phyloP scores from a whole-genome alignment of 441 rosid species.

The Flueggea neowawraea region DNA sequence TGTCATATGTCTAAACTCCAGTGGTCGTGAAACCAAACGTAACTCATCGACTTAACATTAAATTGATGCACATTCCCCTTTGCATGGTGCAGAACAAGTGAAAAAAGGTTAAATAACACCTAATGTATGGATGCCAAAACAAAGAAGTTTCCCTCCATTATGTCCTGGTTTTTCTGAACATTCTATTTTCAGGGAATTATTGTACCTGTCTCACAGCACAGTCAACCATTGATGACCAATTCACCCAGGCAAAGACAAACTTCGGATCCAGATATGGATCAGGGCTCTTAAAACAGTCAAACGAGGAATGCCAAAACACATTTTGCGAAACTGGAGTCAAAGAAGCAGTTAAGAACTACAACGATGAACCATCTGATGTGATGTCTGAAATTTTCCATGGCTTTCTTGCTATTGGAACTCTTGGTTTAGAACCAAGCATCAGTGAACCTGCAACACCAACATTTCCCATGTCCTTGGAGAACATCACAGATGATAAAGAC shows the following conservation, averaged over 20 bases:
- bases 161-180: slow-evolving; percentile 16
- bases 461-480: slow-evolving; percentile 48
- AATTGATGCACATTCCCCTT: slow-evolving; percentile 10
- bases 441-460: slow-evolving; percentile 70
- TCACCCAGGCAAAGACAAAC: slow-evolving; percentile 31
- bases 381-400: slow-evolving; percentile 69
- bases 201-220: slow-evolving; percentile 53
- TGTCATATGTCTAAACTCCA: too few relatives aligned
- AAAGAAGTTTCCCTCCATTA: slow-evolving; percentile 9
- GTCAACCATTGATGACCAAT: slow-evolving; percentile 44
- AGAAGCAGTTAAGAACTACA: slow-evolving; percentile 21
- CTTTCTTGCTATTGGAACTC: slow-evolving; percentile 85
- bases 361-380: slow-evolving; percentile 30
- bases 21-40: too few relatives aligned
- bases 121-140: slow-evolving; percentile 1
- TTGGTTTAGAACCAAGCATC: slow-evolving; percentile 52
- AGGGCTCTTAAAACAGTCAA: slow-evolving; percentile 25
- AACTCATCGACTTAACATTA: too few relatives aligned
- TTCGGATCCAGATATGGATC: slow-evolving; percentile 37
- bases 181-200: slow-evolving; percentile 52
- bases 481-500: slow-evolving; percentile 30
- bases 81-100: slow-evolving; percentile 2
- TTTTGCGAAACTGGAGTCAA: slow-evolving; percentile 28
- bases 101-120: too few relatives aligned
- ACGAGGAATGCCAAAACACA: slow-evolving; percentile 40